Evolutionary conservation across 2,329 filamentous ascomycete species (phyloP).

Genomic region (Diplodia seriata): DNA sequence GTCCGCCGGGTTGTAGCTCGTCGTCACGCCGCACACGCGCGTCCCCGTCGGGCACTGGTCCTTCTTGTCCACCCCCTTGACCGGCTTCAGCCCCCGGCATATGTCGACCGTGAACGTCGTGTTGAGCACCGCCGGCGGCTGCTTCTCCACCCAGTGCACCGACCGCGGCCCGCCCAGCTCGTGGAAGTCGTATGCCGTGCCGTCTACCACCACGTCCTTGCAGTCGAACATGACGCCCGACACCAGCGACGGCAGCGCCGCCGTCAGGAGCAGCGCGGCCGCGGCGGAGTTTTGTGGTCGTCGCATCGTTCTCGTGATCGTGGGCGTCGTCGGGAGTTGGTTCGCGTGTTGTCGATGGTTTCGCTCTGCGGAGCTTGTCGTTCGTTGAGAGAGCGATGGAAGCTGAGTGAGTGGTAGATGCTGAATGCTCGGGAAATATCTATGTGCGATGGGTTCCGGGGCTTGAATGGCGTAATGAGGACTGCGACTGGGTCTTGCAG

Average conservation of each 20-base stretch:
- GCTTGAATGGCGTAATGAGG: neutral
- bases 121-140: constrained; percentile 64
- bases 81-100: constrained; percentile 70
- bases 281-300: constrained; percentile 23
- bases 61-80: constrained; percentile 61
- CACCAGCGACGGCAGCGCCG: constrained; percentile 39
- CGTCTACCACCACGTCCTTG: constrained; percentile 65
- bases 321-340: neutral
- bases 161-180: constrained; percentile 71
- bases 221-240: constrained; percentile 65
- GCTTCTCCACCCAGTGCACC: constrained; percentile 63
- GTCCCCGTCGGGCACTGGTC: constrained; percentile 73
- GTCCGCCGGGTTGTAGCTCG: constrained; percentile 59
- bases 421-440: neutral
- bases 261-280: constrained; percentile 35
- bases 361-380: constrained; percentile 6
- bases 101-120: constrained; percentile 84
- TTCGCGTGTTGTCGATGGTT: neutral
- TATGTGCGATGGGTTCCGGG: neutral
- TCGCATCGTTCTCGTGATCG: constrained; percentile 16
- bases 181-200: constrained; percentile 68
- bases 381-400: neutral
- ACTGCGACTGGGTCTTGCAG: neutral
- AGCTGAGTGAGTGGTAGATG: neutral
- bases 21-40: constrained; percentile 77